These are phyloP conservation scores for Betula pendula DNA, from an alignment of 306 rosid species.

Conservation along the genomic window DNA sequence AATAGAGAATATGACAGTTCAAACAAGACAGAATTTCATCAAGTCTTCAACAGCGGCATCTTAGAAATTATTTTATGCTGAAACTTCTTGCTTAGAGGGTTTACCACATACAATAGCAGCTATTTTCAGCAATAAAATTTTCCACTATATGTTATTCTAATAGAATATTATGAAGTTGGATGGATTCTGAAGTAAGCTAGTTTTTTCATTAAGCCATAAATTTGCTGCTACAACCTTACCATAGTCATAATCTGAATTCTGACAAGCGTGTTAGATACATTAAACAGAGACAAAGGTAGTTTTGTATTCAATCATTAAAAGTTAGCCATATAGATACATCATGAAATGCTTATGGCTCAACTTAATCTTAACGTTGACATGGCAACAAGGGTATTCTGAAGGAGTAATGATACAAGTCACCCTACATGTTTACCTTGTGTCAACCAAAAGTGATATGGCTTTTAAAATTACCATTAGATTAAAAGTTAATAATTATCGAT, in stretches of 20 bases:
- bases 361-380: no score
- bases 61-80: neutral
- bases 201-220: neutral
- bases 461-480: no score
- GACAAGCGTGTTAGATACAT: neutral
- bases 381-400: no score
- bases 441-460: no score
- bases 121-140: neutral
- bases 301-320: no score
- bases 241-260: neutral
- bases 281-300: neutral
- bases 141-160: neutral
- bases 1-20: neutral
- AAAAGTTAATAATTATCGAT: no score
- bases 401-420: no score
- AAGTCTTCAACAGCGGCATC: neutral
- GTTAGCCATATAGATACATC: no score
- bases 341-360: no score
- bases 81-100: neutral
- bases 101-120: neutral
- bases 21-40: neutral
- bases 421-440: no score
- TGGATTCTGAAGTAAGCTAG: neutral
- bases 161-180: no score
- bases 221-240: no score